Evolutionary conservation across 768 basidiomycete species (phyloP).

Genomic region (Trametes cingulata): DNA sequence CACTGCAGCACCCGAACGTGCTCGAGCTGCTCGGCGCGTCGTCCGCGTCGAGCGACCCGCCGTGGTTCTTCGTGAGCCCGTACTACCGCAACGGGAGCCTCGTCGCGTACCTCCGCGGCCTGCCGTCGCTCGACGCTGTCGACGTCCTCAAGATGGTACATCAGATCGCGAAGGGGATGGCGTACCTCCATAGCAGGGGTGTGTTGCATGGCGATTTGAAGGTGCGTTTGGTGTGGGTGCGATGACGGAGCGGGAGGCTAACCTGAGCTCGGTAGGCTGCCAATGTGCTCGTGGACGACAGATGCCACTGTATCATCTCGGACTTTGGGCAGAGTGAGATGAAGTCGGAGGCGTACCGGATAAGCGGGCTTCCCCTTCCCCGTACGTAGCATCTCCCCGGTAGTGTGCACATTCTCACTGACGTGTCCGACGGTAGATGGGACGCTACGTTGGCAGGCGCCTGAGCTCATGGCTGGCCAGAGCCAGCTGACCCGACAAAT

Average conservation of each 20-base stretch:
- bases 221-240: constrained; percentile 38
- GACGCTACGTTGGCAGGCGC: constrained; percentile 48
- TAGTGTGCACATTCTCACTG: not conserved
- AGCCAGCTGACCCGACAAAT: constrained; percentile 33
- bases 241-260: not conserved
- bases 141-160: constrained; percentile 63
- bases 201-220: constrained; percentile 84
- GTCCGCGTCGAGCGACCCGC: constrained; percentile 60
- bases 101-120: constrained; percentile 52
- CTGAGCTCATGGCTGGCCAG: constrained; percentile 40
- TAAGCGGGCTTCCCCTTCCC: constrained; percentile 47
- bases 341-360: constrained; percentile 65
- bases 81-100: constrained; percentile 69
- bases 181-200: constrained; percentile 67
- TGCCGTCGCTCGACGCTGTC: constrained; percentile 34
- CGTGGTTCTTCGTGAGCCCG: constrained; percentile 56
- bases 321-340: constrained; percentile 86
- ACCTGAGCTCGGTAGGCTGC: constrained; percentile 48
- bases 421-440: constrained; percentile 43
- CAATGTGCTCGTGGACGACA: constrained; percentile 76
- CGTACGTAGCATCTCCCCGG: constrained; percentile 23
- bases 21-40: constrained; percentile 78
- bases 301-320: constrained; percentile 67
- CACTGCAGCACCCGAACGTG: constrained; percentile 66
- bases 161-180: constrained; percentile 81